Base-by-base conservation (phyloP, 2,329 filamentous ascomycete species). In the Harringtonia lauricola region DNA sequence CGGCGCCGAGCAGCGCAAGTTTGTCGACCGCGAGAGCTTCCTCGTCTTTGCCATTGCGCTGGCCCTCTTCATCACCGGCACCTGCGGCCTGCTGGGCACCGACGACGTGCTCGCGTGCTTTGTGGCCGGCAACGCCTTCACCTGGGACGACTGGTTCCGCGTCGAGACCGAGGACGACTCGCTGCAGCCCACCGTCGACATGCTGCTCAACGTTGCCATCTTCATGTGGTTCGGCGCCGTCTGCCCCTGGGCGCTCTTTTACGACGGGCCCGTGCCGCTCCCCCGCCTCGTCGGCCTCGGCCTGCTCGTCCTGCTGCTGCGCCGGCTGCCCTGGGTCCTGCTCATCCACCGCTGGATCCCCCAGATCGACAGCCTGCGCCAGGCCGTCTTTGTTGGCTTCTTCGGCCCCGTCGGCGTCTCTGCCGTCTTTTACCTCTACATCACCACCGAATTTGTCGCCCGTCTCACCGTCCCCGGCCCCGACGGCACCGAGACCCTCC, bases 401-500 rank as follows among this genome's bases (percentile, higher is more conserved):
- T 95, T 95, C 51, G 89, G 89, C 0, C 89, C 89, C 0, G 89
- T 95, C 44, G 88, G 90, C 3, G 88, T 95, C 2, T 95, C 85
- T 15, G 89, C 87, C 1, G 75, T 95, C 18, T 95, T 94, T 59
- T 95, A 95, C 57, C 71, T 95, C 7, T 94, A 88, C 55, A 69
- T 95, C 48, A 81, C 76, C 34, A 61, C 85, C 1, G 85, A 94
- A 21, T 95, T 89, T 48, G 67, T 95, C 40, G 63, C 59, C 26
- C 63, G 47, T 2, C 55, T 78, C 18, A 70, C 86, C 29, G 65
- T 70, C 28, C 83, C 90, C 55, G 79, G 85, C 1, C 60, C 64
- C 28, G 63, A 72, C 12, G 63, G 94, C 3, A 26, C 24, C 7
- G 10, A 6, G 1, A 64, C 47, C 1, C 55, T 76, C n/a, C 71